Evolutionary conservation across 164 flowering plant species (phyloP).

Genomic region (Berberis thunbergii): DNA sequence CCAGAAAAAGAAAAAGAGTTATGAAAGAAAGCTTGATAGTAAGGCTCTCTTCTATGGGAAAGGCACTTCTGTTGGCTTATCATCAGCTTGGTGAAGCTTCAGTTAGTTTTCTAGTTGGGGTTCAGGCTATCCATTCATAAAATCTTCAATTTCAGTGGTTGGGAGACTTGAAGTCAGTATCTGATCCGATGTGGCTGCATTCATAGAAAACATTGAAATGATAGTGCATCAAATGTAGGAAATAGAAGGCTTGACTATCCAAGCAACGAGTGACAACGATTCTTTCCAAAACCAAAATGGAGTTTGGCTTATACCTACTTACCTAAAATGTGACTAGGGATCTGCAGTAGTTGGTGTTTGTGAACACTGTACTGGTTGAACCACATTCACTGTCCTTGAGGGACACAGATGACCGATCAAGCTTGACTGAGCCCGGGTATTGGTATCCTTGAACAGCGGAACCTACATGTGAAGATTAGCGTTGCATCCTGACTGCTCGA

Average conservation of each 20-base stretch:
- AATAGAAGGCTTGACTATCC: not conserved
- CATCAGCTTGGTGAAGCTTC: slow-evolving; percentile 5
- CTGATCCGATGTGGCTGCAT: slow-evolving; percentile 43
- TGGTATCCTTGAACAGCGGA: slow-evolving; percentile 53
- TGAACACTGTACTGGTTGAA: slow-evolving; percentile 69
- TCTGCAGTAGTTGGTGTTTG: slow-evolving; percentile 75
- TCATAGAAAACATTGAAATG: slow-evolving; percentile 7
- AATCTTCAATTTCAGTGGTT: slow-evolving; percentile 6
- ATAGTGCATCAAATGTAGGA: not conserved
- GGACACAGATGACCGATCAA: slow-evolving; percentile 63
- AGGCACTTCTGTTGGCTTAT: not conserved
- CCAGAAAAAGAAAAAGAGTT: not conserved
- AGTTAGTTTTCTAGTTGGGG: slow-evolving; percentile 2
- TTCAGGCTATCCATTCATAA: slow-evolving; percentile 1
- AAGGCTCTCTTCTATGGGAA: not conserved
- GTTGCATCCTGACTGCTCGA: slow-evolving; percentile 66
- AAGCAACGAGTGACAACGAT: too few relatives aligned
- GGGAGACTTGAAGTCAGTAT: slow-evolving; percentile 18
- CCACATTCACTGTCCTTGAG: slow-evolving; percentile 83
- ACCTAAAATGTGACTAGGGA: slow-evolving; percentile 66
- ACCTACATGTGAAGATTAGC: slow-evolving; percentile 82
- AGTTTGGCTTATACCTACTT: too few relatives aligned
- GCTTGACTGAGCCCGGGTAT: slow-evolving; percentile 77
- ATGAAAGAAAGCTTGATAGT: slow-evolving; percentile 7
- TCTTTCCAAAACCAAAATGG: too few relatives aligned